Evolutionary conservation across 345 rosid species (phyloP), one percentile per base, ranked within the genome.

Genomic region (Aegle marmelos): DNA sequence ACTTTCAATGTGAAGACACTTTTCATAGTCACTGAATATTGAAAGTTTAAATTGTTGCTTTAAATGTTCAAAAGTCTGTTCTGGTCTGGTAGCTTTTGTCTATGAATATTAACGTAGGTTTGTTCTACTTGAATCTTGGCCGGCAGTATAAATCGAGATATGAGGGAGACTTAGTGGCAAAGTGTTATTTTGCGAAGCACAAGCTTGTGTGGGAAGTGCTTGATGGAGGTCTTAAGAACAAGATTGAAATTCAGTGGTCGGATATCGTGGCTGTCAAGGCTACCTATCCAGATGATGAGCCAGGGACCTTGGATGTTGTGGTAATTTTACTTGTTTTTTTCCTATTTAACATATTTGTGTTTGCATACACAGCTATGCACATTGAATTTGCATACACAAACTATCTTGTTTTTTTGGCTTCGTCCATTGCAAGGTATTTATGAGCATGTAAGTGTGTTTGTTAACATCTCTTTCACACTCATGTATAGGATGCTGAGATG

Each of bases 161-260:
- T 36, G 97, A 89, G 79, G 97, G 94, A 31, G 94, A 92, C 77
- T 82, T 92, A 88, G 94, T 92, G 45, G 97, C 85, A 0, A 92
- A 92, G 82, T 92, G 92, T 74, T 92, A 92, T 82, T 92, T 89
- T 79, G 92, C 92, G 7, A 92, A 90, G 86, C 91, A 90, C 81
- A 92, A 89, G 82, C 88, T 91, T 34, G 94, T 91, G 48, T 91
- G 96, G 96, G 96, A 91, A 84, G 91, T 89, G 74, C 91, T 92
- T 64, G 97, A 92, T 73, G 97, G 92, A 69, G 87, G 91, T 63
- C 90, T 90, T 27, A 89, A 92, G 86, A 92, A 89, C 70, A 92
- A 92, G 86, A 89, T 92, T 25, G 97, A 92, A 84, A 86, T 92
- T 79, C 94, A 90, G 70, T 92, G 97, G 97, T 90, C 93, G 1